Conservation (phyloP, 306 rosid genomes). For the Quillaja saponaria region DNA sequence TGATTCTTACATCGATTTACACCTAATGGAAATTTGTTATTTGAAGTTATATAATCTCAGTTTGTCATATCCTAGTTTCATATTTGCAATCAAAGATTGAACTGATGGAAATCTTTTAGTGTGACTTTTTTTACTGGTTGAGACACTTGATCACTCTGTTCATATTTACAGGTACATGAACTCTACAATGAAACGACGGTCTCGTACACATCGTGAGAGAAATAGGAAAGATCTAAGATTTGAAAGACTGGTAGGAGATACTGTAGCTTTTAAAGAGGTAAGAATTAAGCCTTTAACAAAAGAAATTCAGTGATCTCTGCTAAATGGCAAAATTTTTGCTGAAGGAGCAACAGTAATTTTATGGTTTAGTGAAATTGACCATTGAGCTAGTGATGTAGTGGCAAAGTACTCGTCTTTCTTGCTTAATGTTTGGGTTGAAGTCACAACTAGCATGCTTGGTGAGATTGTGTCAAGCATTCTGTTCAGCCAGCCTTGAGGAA, state of each 20-base stretch:
- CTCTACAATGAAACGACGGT: slow-evolving; percentile 54
- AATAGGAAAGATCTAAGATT: slow-evolving; percentile 39
- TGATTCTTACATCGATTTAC: slow-evolving; percentile 4
- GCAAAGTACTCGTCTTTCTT: too few relatives aligned
- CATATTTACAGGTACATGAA: slow-evolving; percentile 48
- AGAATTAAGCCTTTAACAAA: slow-evolving; percentile 21
- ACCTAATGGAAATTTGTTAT: not conserved
- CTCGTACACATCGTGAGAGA: slow-evolving; percentile 46
- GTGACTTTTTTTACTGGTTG: not conserved
- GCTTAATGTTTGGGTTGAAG: too few relatives aligned
- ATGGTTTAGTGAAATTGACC: too few relatives aligned
- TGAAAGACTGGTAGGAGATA: slow-evolving; percentile 36
- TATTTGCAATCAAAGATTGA: slow-evolving; percentile 8
- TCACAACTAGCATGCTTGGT: too few relatives aligned
- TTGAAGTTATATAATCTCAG: slow-evolving; percentile 3
- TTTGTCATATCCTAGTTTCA: not conserved
- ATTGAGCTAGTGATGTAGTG: too few relatives aligned
- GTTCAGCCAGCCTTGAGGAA: too few relatives aligned
- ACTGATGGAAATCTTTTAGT: not conserved
- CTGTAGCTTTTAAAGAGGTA: slow-evolving; percentile 50
- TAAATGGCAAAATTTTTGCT: not conserved
- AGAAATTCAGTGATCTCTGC: not conserved
- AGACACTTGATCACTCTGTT: slow-evolving; percentile 5
- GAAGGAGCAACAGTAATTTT: too few relatives aligned
- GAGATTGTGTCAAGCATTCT: too few relatives aligned